Conservation (phyloP, 345 rosid genomes). For the Pseudoturritis turrita region DNA sequence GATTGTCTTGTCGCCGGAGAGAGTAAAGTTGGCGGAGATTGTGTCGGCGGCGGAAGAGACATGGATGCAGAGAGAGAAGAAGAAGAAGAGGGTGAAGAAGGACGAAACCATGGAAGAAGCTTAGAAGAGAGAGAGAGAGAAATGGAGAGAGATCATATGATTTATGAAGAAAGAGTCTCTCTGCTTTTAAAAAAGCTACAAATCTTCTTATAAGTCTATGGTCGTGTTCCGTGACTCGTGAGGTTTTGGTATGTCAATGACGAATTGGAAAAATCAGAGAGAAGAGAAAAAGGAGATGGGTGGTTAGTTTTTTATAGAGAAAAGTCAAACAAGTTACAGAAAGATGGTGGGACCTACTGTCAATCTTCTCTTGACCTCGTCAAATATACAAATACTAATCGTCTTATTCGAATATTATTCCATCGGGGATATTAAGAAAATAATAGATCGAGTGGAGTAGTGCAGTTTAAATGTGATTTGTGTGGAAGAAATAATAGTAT, state of each 20-base stretch:
- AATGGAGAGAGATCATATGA: constrained; percentile 7
- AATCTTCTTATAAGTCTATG: background rate
- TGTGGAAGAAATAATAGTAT: too few species aligned
- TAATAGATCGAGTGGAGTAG: too few species aligned
- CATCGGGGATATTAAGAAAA: too few species aligned
- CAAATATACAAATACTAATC: background rate
- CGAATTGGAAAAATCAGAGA: background rate
- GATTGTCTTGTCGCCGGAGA: constrained; percentile 62
- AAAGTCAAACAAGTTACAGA: constrained; percentile 16
- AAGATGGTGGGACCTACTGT: background rate
- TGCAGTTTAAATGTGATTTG: too few species aligned
- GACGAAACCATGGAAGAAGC: constrained; percentile 17
- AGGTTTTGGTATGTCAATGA: constrained; percentile 20
- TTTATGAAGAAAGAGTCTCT: background rate
- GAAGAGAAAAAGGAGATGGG: background rate
- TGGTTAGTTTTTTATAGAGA: background rate
- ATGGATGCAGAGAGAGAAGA: constrained; percentile 22
- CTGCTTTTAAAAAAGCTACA: background rate
- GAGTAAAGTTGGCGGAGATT: constrained; percentile 43
- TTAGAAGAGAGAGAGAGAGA: background rate
- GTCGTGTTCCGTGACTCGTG: constrained; percentile 11
- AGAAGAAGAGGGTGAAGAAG: background rate
- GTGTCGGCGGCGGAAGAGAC: constrained; percentile 45
- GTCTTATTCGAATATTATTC: background rate
- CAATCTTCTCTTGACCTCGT: constrained; percentile 11